phyloP scores from a whole-genome alignment of 2,329 filamentous ascomycete genomes.

The Fusarium citri region DNA sequence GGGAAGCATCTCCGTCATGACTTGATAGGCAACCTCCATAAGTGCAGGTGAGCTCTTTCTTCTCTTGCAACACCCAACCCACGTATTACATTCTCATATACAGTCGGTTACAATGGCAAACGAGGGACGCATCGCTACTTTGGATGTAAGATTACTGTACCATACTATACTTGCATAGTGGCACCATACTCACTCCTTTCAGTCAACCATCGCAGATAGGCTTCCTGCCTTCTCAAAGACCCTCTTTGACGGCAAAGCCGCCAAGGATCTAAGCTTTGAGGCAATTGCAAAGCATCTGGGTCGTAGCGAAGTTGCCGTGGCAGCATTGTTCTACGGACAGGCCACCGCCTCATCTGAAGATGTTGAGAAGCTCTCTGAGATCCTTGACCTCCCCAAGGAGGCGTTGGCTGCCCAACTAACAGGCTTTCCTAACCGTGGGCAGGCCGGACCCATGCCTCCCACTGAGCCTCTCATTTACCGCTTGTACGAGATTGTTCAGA shows the following conservation, averaged over 20 bases:
- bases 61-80: conserved; percentile 15
- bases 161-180: neutral
- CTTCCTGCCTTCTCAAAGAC: conserved; percentile 77
- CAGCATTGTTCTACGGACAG: conserved; percentile 92
- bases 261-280: conserved; percentile 81
- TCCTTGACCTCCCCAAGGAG: conserved; percentile 71
- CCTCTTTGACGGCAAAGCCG: conserved; percentile 79
- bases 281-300: conserved; percentile 78
- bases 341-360: conserved; percentile 79
- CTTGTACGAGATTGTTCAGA: conserved; percentile 94
- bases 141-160: conserved; percentile 52
- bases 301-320: conserved; percentile 85
- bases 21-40: conserved; percentile 3
- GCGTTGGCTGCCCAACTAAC: conserved; percentile 71
- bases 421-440: conserved; percentile 84
- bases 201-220: conserved; percentile 74
- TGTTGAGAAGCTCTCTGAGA: conserved; percentile 69
- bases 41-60: neutral
- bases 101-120: conserved; percentile 37
- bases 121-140: conserved; percentile 47
- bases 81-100: conserved; percentile 1
- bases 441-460: conserved; percentile 60
- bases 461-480: conserved; percentile 75
- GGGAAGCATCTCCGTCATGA: conserved; percentile 34
- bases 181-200: conserved; percentile 16